These are phyloP conservation scores for Dictyostelium purpureum DNA, from an alignment of 78 protist genomes.

Conservation along the genomic window DNA sequence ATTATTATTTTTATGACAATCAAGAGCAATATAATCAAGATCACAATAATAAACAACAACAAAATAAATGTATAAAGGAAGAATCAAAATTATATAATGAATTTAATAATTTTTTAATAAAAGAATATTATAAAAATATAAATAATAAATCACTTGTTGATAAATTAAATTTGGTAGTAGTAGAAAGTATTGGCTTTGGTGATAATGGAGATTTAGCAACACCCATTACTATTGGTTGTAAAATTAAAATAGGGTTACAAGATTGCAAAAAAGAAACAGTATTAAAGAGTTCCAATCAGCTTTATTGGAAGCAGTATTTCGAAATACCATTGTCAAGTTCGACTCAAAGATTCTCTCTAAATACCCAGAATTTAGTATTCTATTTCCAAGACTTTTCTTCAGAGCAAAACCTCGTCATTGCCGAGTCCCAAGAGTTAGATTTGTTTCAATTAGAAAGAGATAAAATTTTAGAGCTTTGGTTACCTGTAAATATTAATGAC, in stretches of 20 bases:
- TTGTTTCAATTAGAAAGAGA: constrained; percentile 39
- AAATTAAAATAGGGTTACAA: constrained; percentile 15
- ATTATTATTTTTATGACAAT: background rate
- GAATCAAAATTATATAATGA: background rate
- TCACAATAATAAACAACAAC: background rate
- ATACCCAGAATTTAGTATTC: constrained; percentile 23
- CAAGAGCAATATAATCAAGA: background rate
- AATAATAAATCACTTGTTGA: background rate
- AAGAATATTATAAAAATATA: background rate
- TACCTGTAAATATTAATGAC: background rate
- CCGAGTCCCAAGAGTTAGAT: constrained; percentile 46
- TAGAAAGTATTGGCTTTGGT: constrained; percentile 9
- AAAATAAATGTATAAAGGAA: background rate
- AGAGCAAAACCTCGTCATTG: background rate
- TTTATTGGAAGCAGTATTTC: constrained; percentile 54
- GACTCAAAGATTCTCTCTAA: constrained; percentile 36
- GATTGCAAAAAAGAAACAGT: constrained; percentile 19
- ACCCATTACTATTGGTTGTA: constrained; percentile 24
- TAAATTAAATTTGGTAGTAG: constrained; percentile 11
- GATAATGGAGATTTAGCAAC: background rate
- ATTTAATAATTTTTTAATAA: background rate
- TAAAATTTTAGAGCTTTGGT: constrained; percentile 11
- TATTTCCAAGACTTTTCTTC: constrained; percentile 12
- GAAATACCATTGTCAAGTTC: constrained; percentile 45
- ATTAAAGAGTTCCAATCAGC: background rate